A percentile compares a stretch with the other conserved stretches of the same genome.
phyloP scores from a whole-genome alignment of 1,284 basidiomycete genomes.

The Mixia osmundae region DNA sequence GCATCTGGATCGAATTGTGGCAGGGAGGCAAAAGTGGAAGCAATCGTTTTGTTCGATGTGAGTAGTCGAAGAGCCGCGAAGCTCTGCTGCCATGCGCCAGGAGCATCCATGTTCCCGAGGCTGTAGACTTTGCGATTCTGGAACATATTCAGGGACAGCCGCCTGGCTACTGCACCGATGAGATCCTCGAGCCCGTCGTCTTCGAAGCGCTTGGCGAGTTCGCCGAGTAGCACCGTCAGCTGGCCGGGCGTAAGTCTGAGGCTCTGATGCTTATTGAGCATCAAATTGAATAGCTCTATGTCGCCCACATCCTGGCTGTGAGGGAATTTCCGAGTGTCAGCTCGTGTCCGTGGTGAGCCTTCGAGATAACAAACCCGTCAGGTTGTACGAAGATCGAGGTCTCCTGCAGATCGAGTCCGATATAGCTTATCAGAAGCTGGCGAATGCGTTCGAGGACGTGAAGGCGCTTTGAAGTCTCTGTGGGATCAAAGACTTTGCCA shows the following conservation, averaged over 20 bases:
- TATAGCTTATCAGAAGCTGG: conserved; percentile 65
- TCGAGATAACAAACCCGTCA: conserved; percentile 5
- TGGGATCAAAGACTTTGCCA: conserved; percentile 11
- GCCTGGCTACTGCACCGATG: conserved; percentile 21
- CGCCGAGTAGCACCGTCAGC: conserved; percentile 26
- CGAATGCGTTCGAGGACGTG: conserved; percentile 44
- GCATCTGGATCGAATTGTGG: background rate
- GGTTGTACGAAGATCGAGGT: conserved; percentile 70
- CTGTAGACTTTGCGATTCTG: conserved; percentile 9
- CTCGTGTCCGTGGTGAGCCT: conserved; percentile 5
- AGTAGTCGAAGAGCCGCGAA: conserved; percentile 6
- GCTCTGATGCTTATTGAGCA: conserved; percentile 47
- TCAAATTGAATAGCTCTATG: conserved; percentile 45
- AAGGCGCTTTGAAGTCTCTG: conserved; percentile 26
- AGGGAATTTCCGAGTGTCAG: conserved; percentile 31
- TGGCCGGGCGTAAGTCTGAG: conserved; percentile 23
- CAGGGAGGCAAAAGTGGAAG: no score
- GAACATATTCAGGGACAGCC: conserved; percentile 10
- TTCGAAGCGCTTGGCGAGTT: conserved; percentile 25
- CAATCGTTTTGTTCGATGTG: no score
- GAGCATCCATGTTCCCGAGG: conserved; percentile 1
- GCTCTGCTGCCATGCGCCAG: background rate
- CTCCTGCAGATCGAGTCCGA: conserved; percentile 69
- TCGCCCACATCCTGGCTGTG: no score
- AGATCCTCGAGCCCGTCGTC: conserved; percentile 25